Percentiles rank a stretch among this genome's conserved stretches.
Evolutionary conservation across 140 eudicot species (phyloP).

Genomic region (Anethum foeniculum): DNA sequence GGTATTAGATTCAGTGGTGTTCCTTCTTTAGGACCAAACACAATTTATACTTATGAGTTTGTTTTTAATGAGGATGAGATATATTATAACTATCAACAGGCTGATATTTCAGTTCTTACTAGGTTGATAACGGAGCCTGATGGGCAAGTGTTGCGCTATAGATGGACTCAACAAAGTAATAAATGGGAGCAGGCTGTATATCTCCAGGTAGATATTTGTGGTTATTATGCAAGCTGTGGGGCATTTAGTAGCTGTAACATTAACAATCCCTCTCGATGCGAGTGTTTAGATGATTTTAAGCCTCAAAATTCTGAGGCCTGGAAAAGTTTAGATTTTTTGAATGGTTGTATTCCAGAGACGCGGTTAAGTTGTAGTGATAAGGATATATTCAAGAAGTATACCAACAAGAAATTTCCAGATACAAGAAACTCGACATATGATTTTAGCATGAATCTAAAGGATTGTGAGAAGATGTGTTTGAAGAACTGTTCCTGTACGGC

Average conservation of each 20-base stretch:
- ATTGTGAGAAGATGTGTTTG: not conserved
- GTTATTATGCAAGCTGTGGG: constrained; percentile 18
- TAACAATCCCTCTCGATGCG: constrained; percentile 6
- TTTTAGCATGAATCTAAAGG: not conserved
- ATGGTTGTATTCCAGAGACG: not conserved
- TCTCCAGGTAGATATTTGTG: constrained; percentile 19
- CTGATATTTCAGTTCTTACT: constrained; percentile 2
- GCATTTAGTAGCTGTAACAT: constrained; percentile 16
- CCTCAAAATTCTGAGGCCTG: constrained; percentile 31
- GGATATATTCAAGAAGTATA: not conserved
- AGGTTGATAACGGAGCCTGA: constrained; percentile 8
- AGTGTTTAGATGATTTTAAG: constrained; percentile 17
- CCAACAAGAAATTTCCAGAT: not conserved
- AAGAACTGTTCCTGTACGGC: no score
- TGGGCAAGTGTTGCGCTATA: constrained; percentile 12
- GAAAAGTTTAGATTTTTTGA: not conserved
- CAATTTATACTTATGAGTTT: constrained; percentile 9
- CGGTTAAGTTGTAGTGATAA: not conserved
- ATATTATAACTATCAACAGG: constrained; percentile 2
- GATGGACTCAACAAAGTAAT: constrained; percentile 15
- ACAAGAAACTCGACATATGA: not conserved
- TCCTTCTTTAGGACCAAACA: constrained; percentile 11
- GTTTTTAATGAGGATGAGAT: constrained; percentile 18
- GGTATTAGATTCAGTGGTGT: constrained; percentile 23
- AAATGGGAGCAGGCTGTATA: constrained; percentile 10